A percentile compares a stretch with the other conserved stretches of the same genome.
These are phyloP conservation scores for Fomitopsis schrenkii DNA, from an alignment of 1,284 basidiomycete genomes.

Conservation along the genomic window DNA sequence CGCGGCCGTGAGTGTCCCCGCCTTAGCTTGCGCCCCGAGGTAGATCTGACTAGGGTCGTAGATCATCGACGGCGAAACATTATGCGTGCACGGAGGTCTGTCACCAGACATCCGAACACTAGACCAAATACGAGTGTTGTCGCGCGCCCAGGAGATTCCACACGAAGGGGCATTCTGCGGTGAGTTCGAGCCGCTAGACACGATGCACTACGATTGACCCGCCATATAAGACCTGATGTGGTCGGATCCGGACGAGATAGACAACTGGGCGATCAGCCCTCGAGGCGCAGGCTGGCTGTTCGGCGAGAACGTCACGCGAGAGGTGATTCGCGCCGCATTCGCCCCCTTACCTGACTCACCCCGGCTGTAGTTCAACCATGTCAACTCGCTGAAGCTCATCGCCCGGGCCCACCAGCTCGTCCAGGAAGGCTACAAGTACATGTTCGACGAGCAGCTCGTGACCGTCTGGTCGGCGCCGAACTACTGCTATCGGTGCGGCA, in stretches of 20 bases:
- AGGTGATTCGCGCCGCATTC: slow-evolving; percentile 44
- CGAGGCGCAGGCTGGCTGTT: slow-evolving; percentile 97
- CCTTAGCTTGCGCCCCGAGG: not conserved
- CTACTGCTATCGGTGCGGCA: slow-evolving; percentile 87
- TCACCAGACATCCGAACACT: slow-evolving; percentile 91
- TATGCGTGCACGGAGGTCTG: slow-evolving; percentile 92
- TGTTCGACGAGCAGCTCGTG: slow-evolving; percentile 93
- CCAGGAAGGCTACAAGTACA: slow-evolving; percentile 97
- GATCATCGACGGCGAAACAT: slow-evolving; percentile 90
- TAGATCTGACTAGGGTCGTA: slow-evolving; percentile 24
- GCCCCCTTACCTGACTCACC: not conserved
- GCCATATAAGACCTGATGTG: slow-evolving; percentile 82
- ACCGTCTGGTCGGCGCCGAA: slow-evolving; percentile 99
- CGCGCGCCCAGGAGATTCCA: slow-evolving; percentile 91
- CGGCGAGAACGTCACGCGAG: slow-evolving; percentile 80
- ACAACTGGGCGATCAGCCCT: slow-evolving; percentile 94
- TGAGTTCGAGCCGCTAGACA: slow-evolving; percentile 32
- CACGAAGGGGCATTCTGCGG: slow-evolving; percentile 98
- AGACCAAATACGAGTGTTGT: slow-evolving; percentile 89
- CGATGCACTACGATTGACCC: not conserved
- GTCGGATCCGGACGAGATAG: slow-evolving; percentile 96
- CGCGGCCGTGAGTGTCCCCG: slow-evolving; percentile 69
- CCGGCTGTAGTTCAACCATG: slow-evolving; percentile 77
- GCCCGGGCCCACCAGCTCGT: slow-evolving; percentile 94
- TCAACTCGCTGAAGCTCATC: slow-evolving; percentile 81